Base-by-base conservation (phyloP, 2,329 filamentous ascomycete genomes). In the Periconia sp. region DNA sequence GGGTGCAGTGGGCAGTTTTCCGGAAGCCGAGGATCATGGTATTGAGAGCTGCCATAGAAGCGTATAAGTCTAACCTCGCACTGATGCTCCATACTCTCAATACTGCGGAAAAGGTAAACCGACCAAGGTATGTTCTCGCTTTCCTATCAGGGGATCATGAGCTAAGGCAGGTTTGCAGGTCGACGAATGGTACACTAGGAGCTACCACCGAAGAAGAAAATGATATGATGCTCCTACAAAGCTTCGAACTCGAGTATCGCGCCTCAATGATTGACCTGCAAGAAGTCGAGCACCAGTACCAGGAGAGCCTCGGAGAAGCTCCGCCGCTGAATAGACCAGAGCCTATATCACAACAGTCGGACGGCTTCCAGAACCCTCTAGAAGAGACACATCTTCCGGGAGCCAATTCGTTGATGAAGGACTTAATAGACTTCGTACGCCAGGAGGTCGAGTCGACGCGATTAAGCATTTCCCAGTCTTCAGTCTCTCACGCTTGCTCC, bases 51-150 rank as follows among this genome's bases (percentile, higher is more conserved):
- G 55, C 55, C 6, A 46, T 58, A 33, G 55, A 60, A 37, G 53
- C 57, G 6, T 57, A 58, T 38, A 55, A 56, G 28, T 55, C 47
- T 9, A 57, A 56, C 16, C 28, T 58, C 23, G 47, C 55, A 2
- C 37, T 60, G 4, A 55, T 58, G 50, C 43, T 60, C 1, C 46
- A 46, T 7, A 58, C 56, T 5, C 36, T 60, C 12, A 52, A 54
- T 17, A 58, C 46, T n/a, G 50, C 49, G n/a, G 50, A 59, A 29
- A 56, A 52, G 38, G 50, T 48, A 3, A 36, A 43, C 25, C 38
- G 56, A 15, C 43, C 37, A 19, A 25, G 24, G 50, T 52, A 43
- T 17, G 44, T 41, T 21, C 16, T 22, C 6, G 15, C 13, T 8
- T 29, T 23, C 16, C 6, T 9, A 13, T 13, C 19, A 29, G 18